phyloP scores from a whole-genome alignment of 2,329 filamentous ascomycete genomes.

The Colletotrichum viniferum region DNA sequence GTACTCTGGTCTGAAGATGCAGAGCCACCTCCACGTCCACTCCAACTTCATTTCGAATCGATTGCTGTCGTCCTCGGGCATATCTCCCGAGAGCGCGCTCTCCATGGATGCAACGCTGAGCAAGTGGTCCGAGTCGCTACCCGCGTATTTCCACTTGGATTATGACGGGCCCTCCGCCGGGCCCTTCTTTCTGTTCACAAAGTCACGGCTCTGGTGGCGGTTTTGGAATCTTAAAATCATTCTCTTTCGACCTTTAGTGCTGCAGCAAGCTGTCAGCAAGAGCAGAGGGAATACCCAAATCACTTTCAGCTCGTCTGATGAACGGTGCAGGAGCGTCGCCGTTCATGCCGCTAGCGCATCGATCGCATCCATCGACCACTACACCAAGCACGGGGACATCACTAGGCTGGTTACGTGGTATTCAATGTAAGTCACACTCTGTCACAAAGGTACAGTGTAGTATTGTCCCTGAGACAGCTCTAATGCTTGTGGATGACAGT shows the following conservation, averaged over 20 bases:
- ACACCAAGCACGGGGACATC: constrained; percentile 21
- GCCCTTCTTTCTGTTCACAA: constrained; percentile 28
- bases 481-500: background rate
- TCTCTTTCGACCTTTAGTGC: constrained; percentile 31
- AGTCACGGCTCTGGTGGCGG: constrained; percentile 34
- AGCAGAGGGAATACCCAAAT: constrained; percentile 1
- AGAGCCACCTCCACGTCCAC: constrained; percentile 33
- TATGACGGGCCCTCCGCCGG: constrained; percentile 21
- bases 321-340: constrained; percentile 26
- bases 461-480: background rate
- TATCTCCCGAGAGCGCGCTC: constrained; percentile 29
- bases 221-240: constrained; percentile 37
- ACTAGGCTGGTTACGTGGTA: constrained; percentile 35
- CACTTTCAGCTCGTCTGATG: constrained; percentile 22
- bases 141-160: constrained; percentile 27
- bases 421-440: constrained; percentile 27
- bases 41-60: constrained; percentile 35
- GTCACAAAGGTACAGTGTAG: background rate
- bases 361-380: constrained; percentile 29
- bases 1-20: constrained; percentile 32
- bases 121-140: constrained; percentile 29
- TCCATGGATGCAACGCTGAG: constrained; percentile 28
- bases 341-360: constrained; percentile 31
- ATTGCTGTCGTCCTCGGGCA: constrained; percentile 28
- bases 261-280: constrained; percentile 28